Evolutionary conservation across 352 stramenopile genomes (phyloP).

Genomic region (Pythium plurisporium): DNA sequence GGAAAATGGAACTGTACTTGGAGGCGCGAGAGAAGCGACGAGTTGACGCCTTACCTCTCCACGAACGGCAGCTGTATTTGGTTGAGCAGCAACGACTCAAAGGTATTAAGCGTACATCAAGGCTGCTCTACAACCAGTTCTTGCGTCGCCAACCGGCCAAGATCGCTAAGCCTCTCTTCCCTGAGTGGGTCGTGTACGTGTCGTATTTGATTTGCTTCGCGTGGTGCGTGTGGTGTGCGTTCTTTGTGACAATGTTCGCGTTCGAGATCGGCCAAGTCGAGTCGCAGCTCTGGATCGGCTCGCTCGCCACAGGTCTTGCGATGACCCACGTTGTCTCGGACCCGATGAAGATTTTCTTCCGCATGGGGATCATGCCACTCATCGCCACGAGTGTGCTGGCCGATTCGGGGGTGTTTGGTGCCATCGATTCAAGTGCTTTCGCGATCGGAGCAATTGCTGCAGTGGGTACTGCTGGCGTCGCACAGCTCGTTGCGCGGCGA

Average conservation of each 20-base stretch:
- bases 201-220: constrained; percentile 53
- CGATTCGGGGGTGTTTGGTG: constrained; percentile 50
- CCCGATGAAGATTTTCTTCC: constrained; percentile 66
- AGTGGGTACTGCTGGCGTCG: constrained; percentile 40
- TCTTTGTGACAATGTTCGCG: constrained; percentile 70
- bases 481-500: constrained; percentile 39
- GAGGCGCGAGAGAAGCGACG: constrained; percentile 33
- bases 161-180: constrained; percentile 53
- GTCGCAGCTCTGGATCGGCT: constrained; percentile 59
- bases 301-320: constrained; percentile 42
- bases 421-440: constrained; percentile 42
- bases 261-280: constrained; percentile 58
- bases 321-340: constrained; percentile 64
- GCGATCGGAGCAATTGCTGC: constrained; percentile 38
- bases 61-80: constrained; percentile 57
- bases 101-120: constrained; percentile 57
- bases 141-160: constrained; percentile 47
- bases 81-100: constrained; percentile 53
- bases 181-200: constrained; percentile 69
- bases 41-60: constrained; percentile 42
- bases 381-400: constrained; percentile 47
- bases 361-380: constrained; percentile 66
- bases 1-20: constrained; percentile 46
- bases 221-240: constrained; percentile 55
- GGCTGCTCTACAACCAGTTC: constrained; percentile 72